Conservation (phyloP, 441 rosid genomes). For the Pelargonium exstipulatum region DNA sequence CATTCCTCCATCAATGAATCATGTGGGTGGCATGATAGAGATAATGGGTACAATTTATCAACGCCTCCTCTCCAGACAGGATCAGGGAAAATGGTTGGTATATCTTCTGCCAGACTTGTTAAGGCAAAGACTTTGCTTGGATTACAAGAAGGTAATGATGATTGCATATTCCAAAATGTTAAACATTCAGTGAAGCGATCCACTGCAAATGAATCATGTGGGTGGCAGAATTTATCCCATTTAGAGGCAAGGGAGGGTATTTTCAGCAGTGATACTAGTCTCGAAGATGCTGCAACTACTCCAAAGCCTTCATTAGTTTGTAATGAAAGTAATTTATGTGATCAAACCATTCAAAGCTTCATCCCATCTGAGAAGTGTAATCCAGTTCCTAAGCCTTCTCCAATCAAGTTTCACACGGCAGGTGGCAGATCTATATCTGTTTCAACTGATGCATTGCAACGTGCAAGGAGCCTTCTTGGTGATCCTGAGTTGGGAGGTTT, state of each 20-base stretch:
- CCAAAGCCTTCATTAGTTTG: conserved; percentile 29
- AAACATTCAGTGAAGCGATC: conserved; percentile 25
- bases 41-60: conserved; percentile 13
- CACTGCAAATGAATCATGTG: conserved; percentile 21
- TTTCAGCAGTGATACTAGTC: conserved; percentile 14
- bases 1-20: conserved; percentile 22
- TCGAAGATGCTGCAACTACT: conserved; percentile 21
- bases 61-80: conserved; percentile 33
- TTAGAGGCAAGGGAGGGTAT: conserved; percentile 20
- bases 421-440: conserved; percentile 84
- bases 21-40: conserved; percentile 16
- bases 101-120: conserved; percentile 58
- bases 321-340: conserved; percentile 27
- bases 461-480: conserved; percentile 92
- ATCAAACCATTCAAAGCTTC: conserved; percentile 24
- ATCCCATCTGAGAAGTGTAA: conserved; percentile 28
- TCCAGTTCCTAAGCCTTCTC: conserved; percentile 43
- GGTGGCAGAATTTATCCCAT: conserved; percentile 21
- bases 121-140: conserved; percentile 78
- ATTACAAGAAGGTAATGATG: conserved; percentile 38
- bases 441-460: conserved; percentile 73
- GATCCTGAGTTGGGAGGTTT: conserved; percentile 68
- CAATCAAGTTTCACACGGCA: conserved; percentile 79
- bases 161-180: conserved; percentile 29
- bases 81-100: conserved; percentile 60